phyloP scores from a whole-genome alignment of 2,329 filamentous ascomycete species.

The Basipetospora chlamydospora region DNA sequence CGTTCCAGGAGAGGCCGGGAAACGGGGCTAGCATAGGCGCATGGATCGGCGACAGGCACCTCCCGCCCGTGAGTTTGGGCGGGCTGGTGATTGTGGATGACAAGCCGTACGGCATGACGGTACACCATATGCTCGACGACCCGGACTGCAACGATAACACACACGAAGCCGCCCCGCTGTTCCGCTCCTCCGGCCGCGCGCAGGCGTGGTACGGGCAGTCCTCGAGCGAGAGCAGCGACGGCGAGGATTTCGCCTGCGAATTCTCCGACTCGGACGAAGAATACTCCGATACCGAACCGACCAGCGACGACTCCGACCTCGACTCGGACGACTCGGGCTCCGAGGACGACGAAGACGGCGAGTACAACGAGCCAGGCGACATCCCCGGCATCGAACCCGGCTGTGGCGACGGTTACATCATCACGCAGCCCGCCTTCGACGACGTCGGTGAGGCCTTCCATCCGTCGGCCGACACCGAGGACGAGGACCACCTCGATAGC shows the following conservation, averaged over 20 bases:
- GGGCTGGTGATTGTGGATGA: slow-evolving; percentile 76
- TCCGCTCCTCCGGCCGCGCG: slow-evolving; percentile 5
- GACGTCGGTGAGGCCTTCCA: slow-evolving; percentile 77
- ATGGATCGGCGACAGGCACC: slow-evolving; percentile 69
- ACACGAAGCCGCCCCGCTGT: neutral
- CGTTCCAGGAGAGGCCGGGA: slow-evolving; percentile 61
- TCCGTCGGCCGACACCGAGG: slow-evolving; percentile 51
- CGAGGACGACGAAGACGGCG: slow-evolving; percentile 38
- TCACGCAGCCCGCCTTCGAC: slow-evolving; percentile 85
- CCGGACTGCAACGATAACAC: slow-evolving; percentile 27
- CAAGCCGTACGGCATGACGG: slow-evolving; percentile 82
- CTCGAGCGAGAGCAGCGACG: slow-evolving; percentile 25
- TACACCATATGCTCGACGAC: slow-evolving; percentile 88
- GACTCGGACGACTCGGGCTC: slow-evolving; percentile 32
- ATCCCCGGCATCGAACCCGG: slow-evolving; percentile 63
- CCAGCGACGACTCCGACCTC: slow-evolving; percentile 37
- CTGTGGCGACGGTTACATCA: slow-evolving; percentile 60
- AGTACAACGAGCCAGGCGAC: slow-evolving; percentile 53
- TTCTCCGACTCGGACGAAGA: slow-evolving; percentile 50
- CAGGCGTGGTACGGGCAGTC: neutral
- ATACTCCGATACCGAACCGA: slow-evolving; percentile 34
- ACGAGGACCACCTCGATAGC: slow-evolving; percentile 70
- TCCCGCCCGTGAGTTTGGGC: slow-evolving; percentile 83
- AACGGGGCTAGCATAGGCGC: slow-evolving; percentile 91
- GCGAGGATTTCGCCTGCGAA: slow-evolving; percentile 43